Conservation (phyloP, 495 filamentous ascomycete genomes). For the Saxispiralis lemnorum region DNA sequence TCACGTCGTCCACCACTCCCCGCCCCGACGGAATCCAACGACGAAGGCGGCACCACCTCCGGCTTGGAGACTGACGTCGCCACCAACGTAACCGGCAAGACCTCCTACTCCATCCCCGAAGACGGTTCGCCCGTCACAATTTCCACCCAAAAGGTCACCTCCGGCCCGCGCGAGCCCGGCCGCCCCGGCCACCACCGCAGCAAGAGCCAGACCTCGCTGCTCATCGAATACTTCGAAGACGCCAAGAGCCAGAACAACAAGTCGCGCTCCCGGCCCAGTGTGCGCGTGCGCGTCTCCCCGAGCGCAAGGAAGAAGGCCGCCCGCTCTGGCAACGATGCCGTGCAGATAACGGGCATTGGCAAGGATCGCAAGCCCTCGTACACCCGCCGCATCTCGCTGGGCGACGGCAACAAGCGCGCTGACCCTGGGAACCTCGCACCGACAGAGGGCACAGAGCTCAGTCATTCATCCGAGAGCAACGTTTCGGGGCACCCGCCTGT, state of each 20-base stretch:
- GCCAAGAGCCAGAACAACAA: slow-evolving; percentile 41
- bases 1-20: slow-evolving; percentile 20
- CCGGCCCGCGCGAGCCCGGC: slow-evolving; percentile 32
- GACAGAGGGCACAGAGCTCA: slow-evolving; percentile 37
- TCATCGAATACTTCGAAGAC: slow-evolving; percentile 96
- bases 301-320: slow-evolving; percentile 37
- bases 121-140: slow-evolving; percentile 91
- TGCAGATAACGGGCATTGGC: slow-evolving; percentile 65
- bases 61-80: slow-evolving; percentile 43
- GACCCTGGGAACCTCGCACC: slow-evolving; percentile 31
- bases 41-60: slow-evolving; percentile 17
- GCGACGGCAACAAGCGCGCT: slow-evolving; percentile 28
- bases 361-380: slow-evolving; percentile 47
- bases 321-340: slow-evolving; percentile 44
- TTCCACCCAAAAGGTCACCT: slow-evolving; percentile 38
- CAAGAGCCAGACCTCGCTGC: slow-evolving; percentile 70
- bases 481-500: slow-evolving; percentile 50
- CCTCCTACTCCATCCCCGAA: slow-evolving; percentile 80
- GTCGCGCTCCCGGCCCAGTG: slow-evolving; percentile 58
- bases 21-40: slow-evolving; percentile 19
- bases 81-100: slow-evolving; percentile 59
- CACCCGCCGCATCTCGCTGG: slow-evolving; percentile 44
- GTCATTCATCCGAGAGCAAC: slow-evolving; percentile 59
- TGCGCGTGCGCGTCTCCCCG: slow-evolving; percentile 86
- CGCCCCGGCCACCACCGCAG: slow-evolving; percentile 4